Conservation (phyloP, 2,329 filamentous ascomycete genomes). For the Paradendryphiella salina region DNA sequence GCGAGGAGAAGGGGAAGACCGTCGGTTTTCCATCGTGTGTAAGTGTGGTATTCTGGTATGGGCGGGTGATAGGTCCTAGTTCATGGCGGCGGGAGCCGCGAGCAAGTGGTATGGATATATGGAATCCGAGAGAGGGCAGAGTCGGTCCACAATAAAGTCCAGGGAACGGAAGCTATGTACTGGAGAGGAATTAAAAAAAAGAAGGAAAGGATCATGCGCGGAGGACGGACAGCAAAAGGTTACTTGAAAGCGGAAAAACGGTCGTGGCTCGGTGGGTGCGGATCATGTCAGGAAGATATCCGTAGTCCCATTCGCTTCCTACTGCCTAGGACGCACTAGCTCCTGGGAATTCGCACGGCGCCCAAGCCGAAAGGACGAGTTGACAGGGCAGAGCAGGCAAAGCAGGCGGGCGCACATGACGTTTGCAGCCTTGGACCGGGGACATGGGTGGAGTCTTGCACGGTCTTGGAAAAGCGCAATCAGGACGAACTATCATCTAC, state of each 20-base stretch:
- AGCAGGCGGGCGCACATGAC: slow-evolving; percentile 38
- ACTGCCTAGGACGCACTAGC: slow-evolving; percentile 13
- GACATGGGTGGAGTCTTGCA: slow-evolving; percentile 33
- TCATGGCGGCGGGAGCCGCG: slow-evolving; percentile 30
- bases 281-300: slow-evolving; percentile 30
- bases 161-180: not conserved
- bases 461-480: slow-evolving; percentile 26
- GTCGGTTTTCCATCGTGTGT: slow-evolving; percentile 34
- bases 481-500: slow-evolving; percentile 25
- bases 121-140: not conserved
- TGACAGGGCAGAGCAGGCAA: slow-evolving; percentile 17
- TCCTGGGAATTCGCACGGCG: slow-evolving; percentile 33
- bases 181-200: slow-evolving; percentile 3
- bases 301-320: slow-evolving; percentile 35
- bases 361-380: slow-evolving; percentile 20
- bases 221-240: slow-evolving; percentile 19
- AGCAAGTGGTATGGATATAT: slow-evolving; percentile 17
- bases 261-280: slow-evolving; percentile 26
- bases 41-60: slow-evolving; percentile 19
- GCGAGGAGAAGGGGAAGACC: slow-evolving; percentile 26
- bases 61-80: slow-evolving; percentile 19
- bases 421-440: slow-evolving; percentile 32
- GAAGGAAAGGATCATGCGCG: slow-evolving; percentile 8
- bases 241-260: slow-evolving; percentile 28
- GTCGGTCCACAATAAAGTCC: not conserved